phyloP scores from a whole-genome alignment of 2,329 filamentous ascomycete species.

The Cucurbitaria berberidis region DNA sequence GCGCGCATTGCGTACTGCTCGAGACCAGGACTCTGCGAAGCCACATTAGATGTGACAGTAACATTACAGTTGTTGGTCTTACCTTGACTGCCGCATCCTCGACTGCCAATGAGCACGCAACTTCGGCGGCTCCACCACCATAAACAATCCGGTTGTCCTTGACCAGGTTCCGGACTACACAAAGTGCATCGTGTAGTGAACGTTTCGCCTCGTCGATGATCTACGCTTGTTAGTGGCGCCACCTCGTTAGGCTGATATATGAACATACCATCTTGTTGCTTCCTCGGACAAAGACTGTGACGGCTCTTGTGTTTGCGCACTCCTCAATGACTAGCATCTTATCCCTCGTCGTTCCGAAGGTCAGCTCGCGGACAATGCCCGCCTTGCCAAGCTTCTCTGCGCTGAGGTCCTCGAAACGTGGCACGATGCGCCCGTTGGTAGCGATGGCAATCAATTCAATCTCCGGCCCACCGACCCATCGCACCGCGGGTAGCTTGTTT shows the following conservation, averaged over 20 bases:
- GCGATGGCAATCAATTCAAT: slow-evolving; percentile 99
- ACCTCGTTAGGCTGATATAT: neutral
- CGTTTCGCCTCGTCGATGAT: slow-evolving; percentile 99
- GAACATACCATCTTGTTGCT: slow-evolving; percentile 94
- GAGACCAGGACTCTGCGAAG: slow-evolving; percentile 79
- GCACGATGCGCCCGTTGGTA: slow-evolving; percentile 96
- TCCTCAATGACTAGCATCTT: slow-evolving; percentile 99
- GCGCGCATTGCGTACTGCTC: slow-evolving; percentile 99
- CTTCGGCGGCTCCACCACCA: slow-evolving; percentile 93
- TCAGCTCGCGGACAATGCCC: slow-evolving; percentile 91
- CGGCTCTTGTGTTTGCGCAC: slow-evolving; percentile 95
- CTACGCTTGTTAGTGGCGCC: slow-evolving; percentile 52
- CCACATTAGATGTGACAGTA: slow-evolving; percentile 9
- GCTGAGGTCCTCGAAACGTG: slow-evolving; percentile 92
- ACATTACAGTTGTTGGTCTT: slow-evolving; percentile 18
- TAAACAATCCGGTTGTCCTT: slow-evolving; percentile 97
- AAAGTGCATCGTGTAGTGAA: slow-evolving; percentile 95
- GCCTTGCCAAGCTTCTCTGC: slow-evolving; percentile 89
- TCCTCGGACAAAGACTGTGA: slow-evolving; percentile 94
- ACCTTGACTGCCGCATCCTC: slow-evolving; percentile 90
- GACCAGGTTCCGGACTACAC: slow-evolving; percentile 95
- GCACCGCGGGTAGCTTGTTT: slow-evolving; percentile 92
- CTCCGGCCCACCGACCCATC: slow-evolving; percentile 97
- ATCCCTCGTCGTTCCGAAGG: slow-evolving; percentile 94
- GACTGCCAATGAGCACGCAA: slow-evolving; percentile 94